These are phyloP conservation scores for Saccharomycopsis sp. DNA, from an alignment of 805 yeast genomes.

Conservation along the genomic window DNA sequence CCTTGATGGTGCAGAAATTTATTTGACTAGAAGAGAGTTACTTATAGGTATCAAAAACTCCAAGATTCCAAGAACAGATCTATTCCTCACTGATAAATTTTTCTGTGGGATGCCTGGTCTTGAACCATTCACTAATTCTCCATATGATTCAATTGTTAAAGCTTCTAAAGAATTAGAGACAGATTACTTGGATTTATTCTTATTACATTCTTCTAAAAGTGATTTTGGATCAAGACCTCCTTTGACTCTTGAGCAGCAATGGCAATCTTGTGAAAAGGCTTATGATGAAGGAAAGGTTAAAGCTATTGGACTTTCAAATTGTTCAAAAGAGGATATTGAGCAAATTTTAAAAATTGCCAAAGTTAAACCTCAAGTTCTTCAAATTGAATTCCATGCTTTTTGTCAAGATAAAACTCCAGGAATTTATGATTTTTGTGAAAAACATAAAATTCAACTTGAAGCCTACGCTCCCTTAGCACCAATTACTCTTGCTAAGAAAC, in stretches of 20 bases:
- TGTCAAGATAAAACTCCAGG: slow-evolving; percentile 64
- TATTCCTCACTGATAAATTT: slow-evolving; percentile 52
- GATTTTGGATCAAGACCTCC: slow-evolving; percentile 31
- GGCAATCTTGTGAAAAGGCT: slow-evolving; percentile 44
- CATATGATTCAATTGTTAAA: slow-evolving; percentile 35
- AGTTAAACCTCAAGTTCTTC: slow-evolving; percentile 50
- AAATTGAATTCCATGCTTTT: slow-evolving; percentile 60
- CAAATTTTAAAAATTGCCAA: slow-evolving; percentile 31
- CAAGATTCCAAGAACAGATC: slow-evolving; percentile 39
- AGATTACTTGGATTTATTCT: slow-evolving; percentile 46
- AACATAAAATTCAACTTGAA: slow-evolving; percentile 46
- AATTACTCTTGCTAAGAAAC: slow-evolving; percentile 39
- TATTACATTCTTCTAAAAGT: slow-evolving; percentile 42
- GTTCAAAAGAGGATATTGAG: slow-evolving; percentile 39
- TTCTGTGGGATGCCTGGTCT: slow-evolving; percentile 28
- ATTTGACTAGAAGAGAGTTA: slow-evolving; percentile 47
- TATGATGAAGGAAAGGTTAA: slow-evolving; percentile 48
- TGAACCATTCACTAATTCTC: slow-evolving; percentile 28
- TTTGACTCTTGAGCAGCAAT: slow-evolving; percentile 39
- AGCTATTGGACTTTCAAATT: slow-evolving; percentile 58
- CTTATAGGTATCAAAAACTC: slow-evolving; percentile 39
- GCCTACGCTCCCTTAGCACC: slow-evolving; percentile 70
- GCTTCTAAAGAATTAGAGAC: slow-evolving; percentile 34
- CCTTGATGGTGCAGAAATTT: slow-evolving; percentile 52
- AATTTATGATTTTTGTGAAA: slow-evolving; percentile 41